Conservation (phyloP, 225 moss, liverwort and hornwort species). For the Physcomitrellopsis africana region DNA sequence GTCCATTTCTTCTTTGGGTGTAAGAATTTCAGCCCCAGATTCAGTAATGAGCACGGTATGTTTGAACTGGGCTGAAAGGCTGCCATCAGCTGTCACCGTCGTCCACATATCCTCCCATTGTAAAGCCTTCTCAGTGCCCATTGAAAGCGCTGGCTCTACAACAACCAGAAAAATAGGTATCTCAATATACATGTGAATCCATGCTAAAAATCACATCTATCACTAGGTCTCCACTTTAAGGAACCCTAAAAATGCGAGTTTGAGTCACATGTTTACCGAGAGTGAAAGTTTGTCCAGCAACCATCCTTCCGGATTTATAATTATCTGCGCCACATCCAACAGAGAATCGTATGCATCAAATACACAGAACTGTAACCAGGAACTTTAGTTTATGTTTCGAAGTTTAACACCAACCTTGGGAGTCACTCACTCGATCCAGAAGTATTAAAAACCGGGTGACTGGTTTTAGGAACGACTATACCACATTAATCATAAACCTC, state of each 20-base stretch:
- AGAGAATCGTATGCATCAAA: constrained; percentile 7
- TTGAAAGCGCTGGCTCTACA: constrained; percentile 83
- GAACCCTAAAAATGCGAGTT: constrained; percentile 1
- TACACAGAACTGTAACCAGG: not conserved
- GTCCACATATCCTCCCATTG: constrained; percentile 94
- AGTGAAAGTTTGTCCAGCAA: constrained; percentile 84
- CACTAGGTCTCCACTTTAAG: not conserved
- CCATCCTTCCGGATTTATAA: constrained; percentile 78
- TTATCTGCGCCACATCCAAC: constrained; percentile 62
- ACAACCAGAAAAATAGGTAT: constrained; percentile 17
- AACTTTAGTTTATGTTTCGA: not conserved
- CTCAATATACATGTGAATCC: not conserved
- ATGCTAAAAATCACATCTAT: not conserved
- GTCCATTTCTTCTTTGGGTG: constrained; percentile 34
- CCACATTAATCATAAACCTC: not conserved
- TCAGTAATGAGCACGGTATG: constrained; percentile 83
- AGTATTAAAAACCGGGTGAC: not conserved
- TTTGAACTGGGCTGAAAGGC: constrained; percentile 85
- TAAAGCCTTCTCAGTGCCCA: constrained; percentile 71
- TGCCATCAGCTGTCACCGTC: constrained; percentile 85
- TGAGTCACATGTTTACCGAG: constrained; percentile 57
- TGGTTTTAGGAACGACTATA: not conserved
- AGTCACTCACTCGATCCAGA: constrained; percentile 3
- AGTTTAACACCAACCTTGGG: not conserved
- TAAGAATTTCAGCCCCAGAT: constrained; percentile 74